Evolutionary conservation across 2,329 filamentous ascomycete species (phyloP).

Genomic region (Elsinoe fawcettii): DNA sequence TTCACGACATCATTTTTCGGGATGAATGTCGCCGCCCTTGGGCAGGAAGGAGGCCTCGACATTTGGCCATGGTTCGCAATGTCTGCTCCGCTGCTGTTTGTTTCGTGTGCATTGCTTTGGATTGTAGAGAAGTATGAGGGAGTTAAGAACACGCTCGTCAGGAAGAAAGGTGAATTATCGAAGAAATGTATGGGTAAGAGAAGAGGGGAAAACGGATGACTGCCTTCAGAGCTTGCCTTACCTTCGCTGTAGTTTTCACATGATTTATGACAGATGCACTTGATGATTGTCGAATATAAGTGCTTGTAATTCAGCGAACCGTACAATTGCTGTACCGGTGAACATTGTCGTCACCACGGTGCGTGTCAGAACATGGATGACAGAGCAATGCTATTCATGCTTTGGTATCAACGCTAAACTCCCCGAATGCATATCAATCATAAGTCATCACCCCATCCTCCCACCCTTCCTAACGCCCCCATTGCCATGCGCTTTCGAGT

Average conservation of each 20-base stretch:
- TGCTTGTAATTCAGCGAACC: no score
- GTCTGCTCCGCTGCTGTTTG: background rate
- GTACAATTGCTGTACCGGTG: no score
- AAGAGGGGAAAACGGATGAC: background rate
- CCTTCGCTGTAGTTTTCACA: no score
- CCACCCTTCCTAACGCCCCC: constrained; percentile 16
- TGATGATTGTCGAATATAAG: no score
- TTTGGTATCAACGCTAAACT: no score
- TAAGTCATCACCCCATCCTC: constrained; percentile 16
- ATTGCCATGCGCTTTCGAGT: constrained; percentile 18
- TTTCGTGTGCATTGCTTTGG: background rate
- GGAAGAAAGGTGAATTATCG: no score
- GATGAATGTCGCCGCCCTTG: background rate
- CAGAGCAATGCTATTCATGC: no score
- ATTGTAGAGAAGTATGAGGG: background rate
- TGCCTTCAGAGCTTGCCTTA: no score
- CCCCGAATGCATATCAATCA: background rate
- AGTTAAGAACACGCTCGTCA: background rate
- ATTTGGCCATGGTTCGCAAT: background rate
- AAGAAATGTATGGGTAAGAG: background rate
- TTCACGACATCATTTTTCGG: constrained; percentile 12
- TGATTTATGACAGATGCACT: no score
- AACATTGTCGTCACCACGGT: no score
- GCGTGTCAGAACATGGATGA: no score
- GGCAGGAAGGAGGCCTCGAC: background rate